These are phyloP conservation scores for Fusarium clavum DNA, from an alignment of 2,329 filamentous ascomycete species.

Conservation along the genomic window DNA sequence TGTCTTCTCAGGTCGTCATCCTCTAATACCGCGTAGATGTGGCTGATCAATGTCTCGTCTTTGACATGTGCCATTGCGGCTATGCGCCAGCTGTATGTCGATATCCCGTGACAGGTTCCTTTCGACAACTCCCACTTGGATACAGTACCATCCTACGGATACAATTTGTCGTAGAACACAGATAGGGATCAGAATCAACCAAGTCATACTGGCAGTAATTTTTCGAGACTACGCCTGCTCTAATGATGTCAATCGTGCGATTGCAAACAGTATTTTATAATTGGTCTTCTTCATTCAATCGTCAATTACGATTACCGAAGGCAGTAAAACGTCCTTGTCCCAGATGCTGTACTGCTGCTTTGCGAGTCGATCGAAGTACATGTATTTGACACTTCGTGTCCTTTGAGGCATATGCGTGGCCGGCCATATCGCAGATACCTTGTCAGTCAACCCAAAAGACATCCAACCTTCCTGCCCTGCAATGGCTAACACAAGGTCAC, in stretches of 20 bases:
- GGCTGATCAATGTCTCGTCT: conserved; percentile 16
- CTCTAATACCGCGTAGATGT: neutral
- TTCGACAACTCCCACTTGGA: too few species aligned
- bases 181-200: neutral
- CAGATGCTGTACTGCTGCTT: conserved; percentile 13
- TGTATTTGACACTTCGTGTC: conserved; percentile 6
- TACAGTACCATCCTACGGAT: too few species aligned
- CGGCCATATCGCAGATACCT: conserved; percentile 20
- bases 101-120: neutral
- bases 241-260: neutral
- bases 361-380: conserved; percentile 10
- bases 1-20: conserved; percentile 8
- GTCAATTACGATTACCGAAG: neutral
- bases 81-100: neutral
- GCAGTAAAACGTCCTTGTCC: conserved; percentile 6
- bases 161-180: neutral
- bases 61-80: conserved; percentile 24
- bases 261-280: neutral
- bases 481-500: conserved; percentile 26
- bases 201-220: neutral
- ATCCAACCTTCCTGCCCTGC: conserved; percentile 43
- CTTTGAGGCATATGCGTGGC: conserved; percentile 11
- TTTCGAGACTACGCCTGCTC: neutral
- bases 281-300: neutral
- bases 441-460: conserved; percentile 43